Evolutionary conservation across 257 asterid genomes (phyloP).

Genomic region (Ilex asprella): DNA sequence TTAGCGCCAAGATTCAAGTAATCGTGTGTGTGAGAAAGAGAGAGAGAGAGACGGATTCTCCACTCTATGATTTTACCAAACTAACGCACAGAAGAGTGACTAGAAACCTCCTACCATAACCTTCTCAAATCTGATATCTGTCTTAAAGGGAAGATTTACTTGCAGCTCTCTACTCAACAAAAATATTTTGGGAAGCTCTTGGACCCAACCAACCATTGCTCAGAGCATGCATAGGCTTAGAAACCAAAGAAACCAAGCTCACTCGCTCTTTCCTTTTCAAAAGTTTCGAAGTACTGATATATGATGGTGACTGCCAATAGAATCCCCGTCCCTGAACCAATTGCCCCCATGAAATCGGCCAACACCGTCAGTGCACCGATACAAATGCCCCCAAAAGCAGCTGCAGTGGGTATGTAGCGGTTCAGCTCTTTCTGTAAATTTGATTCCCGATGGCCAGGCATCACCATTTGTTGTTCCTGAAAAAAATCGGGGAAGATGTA

Average conservation of each 20-base stretch:
- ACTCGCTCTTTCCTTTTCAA: slow-evolving; percentile 87
- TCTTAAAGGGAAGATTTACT: not conserved
- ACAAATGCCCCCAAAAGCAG: slow-evolving; percentile 90
- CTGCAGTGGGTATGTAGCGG: slow-evolving; percentile 90
- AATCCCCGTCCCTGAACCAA: slow-evolving; percentile 90
- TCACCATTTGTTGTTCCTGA: slow-evolving; percentile 97
- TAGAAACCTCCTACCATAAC: too few relatives aligned
- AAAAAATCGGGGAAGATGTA: not conserved
- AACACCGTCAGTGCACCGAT: slow-evolving; percentile 83
- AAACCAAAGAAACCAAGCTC: slow-evolving; percentile 89
- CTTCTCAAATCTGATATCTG: too few relatives aligned
- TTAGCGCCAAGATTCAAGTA: too few relatives aligned
- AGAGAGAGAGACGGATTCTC: not conserved
- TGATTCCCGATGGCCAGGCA: slow-evolving; percentile 91
- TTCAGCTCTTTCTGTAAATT: slow-evolving; percentile 80
- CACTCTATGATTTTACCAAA: too few relatives aligned
- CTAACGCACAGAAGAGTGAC: too few relatives aligned
- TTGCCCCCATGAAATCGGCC: slow-evolving; percentile 94
- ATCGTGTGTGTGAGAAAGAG: not conserved
- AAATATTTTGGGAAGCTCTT: too few relatives aligned
- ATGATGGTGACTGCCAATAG: slow-evolving; percentile 80
- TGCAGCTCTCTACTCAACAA: not conserved
- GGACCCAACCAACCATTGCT: slow-evolving; percentile 5
- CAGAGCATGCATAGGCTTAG: slow-evolving; percentile 19
- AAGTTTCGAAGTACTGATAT: slow-evolving; percentile 84